Percentiles rank a stretch among this genome's conserved stretches.
phyloP scores from a whole-genome alignment of 2,329 filamentous ascomycete genomes.

The Stromatinia cepivora region DNA sequence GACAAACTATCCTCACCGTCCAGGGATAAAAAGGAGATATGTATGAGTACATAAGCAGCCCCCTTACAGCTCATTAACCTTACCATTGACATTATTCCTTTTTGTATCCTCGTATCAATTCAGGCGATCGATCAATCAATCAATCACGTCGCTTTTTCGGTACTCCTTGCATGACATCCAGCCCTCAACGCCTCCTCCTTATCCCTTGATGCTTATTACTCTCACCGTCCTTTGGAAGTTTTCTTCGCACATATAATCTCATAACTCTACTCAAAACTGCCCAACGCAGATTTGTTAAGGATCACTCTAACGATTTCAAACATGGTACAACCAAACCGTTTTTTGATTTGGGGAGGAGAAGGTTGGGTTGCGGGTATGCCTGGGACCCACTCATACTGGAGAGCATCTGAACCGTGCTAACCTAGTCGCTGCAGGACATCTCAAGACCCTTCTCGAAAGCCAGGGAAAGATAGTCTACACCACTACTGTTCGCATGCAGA shows the following conservation, averaged over 20 bases:
- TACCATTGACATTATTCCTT: neutral
- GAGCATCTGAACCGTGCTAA: slow-evolving; percentile 19
- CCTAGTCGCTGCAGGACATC: slow-evolving; percentile 46
- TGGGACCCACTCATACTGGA: neutral
- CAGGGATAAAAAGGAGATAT: slow-evolving; percentile 9
- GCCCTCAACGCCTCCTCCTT: slow-evolving; percentile 12
- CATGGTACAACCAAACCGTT: slow-evolving; percentile 39
- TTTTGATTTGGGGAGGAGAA: slow-evolving; percentile 63
- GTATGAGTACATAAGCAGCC: neutral
- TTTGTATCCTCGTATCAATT: slow-evolving; percentile 6
- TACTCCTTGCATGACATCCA: slow-evolving; percentile 22
- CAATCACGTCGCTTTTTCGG: slow-evolving; percentile 1
- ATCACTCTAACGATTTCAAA: slow-evolving; percentile 5
- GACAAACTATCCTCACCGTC: neutral
- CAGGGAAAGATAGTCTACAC: slow-evolving; percentile 60
- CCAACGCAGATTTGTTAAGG: neutral
- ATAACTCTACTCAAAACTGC: neutral
- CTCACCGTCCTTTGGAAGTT: slow-evolving; percentile 19
- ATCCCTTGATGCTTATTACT: slow-evolving; percentile 10
- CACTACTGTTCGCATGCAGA: slow-evolving; percentile 66
- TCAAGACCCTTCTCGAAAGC: slow-evolving; percentile 57
- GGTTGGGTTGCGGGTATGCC: slow-evolving; percentile 52
- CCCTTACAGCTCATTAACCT: slow-evolving; percentile 4
- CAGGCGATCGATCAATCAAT: neutral
- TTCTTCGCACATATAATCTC: neutral